Percentiles rank a stretch among this genome's conserved stretches.
Evolutionary conservation across 2,329 filamentous ascomycete genomes (phyloP).

Genomic region (Fusarium xylarioides): DNA sequence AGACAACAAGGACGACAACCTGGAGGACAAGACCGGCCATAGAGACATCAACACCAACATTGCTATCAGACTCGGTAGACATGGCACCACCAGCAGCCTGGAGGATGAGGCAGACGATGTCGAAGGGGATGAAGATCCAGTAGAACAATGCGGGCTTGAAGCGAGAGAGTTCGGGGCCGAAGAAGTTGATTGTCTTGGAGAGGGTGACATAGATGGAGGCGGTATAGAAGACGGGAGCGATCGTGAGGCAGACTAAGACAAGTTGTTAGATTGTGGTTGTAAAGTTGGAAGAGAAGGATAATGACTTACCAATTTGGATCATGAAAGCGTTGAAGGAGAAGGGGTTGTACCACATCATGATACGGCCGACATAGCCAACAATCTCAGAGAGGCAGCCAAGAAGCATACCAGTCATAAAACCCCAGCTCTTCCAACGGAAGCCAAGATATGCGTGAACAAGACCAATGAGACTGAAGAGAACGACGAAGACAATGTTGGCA

Average conservation of each 20-base stretch:
- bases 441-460: constrained; percentile 57
- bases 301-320: constrained; percentile 66
- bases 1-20: constrained; percentile 63
- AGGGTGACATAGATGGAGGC: constrained; percentile 75
- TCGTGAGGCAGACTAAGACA: constrained; percentile 62
- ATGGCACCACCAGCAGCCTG: constrained; percentile 67
- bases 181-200: constrained; percentile 52
- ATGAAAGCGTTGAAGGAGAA: constrained; percentile 69
- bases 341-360: constrained; percentile 65
- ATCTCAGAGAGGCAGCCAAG: constrained; percentile 66
- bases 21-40: constrained; percentile 67
- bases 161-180: constrained; percentile 53
- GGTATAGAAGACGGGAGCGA: constrained; percentile 58
- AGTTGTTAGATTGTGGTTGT: background rate
- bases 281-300: too few relatives aligned
- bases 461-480: constrained; percentile 57
- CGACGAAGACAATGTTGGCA: constrained; percentile 62
- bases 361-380: constrained; percentile 69
- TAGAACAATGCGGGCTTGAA: constrained; percentile 55
- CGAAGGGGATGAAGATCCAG: constrained; percentile 64
- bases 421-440: constrained; percentile 57
- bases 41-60: constrained; percentile 51
- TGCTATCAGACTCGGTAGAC: constrained; percentile 50
- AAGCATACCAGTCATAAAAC: constrained; percentile 62
- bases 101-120: constrained; percentile 64